Evolutionary conservation across 1,284 basidiomycete genomes (phyloP), one percentile per base, ranked within the genome.

Genomic region (Cutaneotrichosporon sp.): DNA sequence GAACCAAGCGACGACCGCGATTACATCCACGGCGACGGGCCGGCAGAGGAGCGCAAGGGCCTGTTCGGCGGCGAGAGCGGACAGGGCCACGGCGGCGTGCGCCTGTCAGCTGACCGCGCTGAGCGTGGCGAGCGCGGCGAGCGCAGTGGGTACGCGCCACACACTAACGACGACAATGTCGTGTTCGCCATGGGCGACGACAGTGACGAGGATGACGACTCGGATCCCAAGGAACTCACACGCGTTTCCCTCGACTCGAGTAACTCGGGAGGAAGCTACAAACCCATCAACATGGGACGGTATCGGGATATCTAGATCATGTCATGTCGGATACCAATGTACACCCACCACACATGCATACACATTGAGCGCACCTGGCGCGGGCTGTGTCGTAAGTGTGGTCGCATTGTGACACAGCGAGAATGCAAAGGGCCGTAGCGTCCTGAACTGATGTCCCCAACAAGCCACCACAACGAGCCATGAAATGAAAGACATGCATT

Each of bases 151-250:
- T 43, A 51, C 48, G 43, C 49, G 52, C 21, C 76, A 0, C 66
- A 81, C 14, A 76, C 70, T 4, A 61, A 79, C 4, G 84, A 86
- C 38, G 86, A 89, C 59, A 79, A 84, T 30, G 87, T 92, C 26
- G 90, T 94, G 8, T 96, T 96, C 66, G 89, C 92, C 69, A 92
- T 94, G 61, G 77, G 76, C 23, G 75, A 76, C 3, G 90, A 92
- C 21, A 69, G 67, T 18, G 66, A 70, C 10, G 62, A 60, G 7
- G 58, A 52, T 48, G 59, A 51, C 49, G 63, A 52, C 46, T 21
- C 41, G 30, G 22, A 20, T 4, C 38, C 18, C 20, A 45, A 45
- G 43, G 30, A 34, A 18, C 43, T 45, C 33, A 45, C 43, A 12
- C 43, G 43, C 33, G 43, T 45, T 4, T 45, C 43, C 30, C 43